Conservation (phyloP, 306 rosid species). For the Cicer yamashitae region DNA sequence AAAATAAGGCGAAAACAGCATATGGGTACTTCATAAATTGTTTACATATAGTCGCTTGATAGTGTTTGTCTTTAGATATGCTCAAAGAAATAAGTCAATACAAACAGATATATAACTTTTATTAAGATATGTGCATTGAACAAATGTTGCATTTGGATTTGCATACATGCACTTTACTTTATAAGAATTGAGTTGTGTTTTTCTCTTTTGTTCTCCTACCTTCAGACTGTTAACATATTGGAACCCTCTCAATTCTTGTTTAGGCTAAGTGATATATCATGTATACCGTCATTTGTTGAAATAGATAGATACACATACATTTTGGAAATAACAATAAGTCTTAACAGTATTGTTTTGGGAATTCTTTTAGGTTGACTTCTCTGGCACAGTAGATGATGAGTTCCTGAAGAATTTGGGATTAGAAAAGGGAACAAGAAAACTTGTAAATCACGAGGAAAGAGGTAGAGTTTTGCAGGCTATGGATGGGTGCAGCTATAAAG, state of each 20-base stretch:
- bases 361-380: constrained; percentile 79
- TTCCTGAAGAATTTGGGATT: constrained; percentile 77
- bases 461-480: constrained; percentile 91
- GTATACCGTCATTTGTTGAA: constrained; percentile 18
- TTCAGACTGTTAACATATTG: not conserved
- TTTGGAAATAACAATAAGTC: constrained; percentile 20
- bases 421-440: constrained; percentile 89
- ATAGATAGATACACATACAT: not conserved
- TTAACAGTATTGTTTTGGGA: constrained; percentile 15
- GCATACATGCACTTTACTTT: constrained; percentile 5
- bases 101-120: not conserved
- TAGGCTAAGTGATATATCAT: not conserved
- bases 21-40: too few relatives aligned
- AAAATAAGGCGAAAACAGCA: too few relatives aligned
- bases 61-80: too few relatives aligned
- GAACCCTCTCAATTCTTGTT: not conserved
- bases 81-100: too few relatives aligned
- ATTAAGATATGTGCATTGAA: not conserved
- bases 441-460: constrained; percentile 92
- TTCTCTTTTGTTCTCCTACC: not conserved
- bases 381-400: constrained; percentile 80
- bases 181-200: constrained; percentile 2
- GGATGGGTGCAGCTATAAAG: constrained; percentile 98
- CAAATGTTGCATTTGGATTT: constrained; percentile 23
- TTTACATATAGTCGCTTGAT: too few relatives aligned